Conservation (phyloP, 2,329 filamentous ascomycete genomes). For the Aspergillus thermomutatus region DNA sequence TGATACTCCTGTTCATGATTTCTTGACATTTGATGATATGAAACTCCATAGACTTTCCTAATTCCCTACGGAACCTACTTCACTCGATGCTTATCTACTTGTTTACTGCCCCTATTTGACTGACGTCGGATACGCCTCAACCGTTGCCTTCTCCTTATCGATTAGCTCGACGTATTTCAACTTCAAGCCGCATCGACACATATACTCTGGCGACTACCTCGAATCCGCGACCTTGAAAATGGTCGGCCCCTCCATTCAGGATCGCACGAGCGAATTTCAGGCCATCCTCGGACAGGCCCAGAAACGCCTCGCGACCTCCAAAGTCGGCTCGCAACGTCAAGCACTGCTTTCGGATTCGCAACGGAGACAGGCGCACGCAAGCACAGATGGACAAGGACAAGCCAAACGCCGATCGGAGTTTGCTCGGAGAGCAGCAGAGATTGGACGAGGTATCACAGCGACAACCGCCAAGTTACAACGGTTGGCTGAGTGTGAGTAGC, state of each 20-base stretch:
- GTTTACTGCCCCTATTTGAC: neutral
- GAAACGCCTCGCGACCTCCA: conserved; percentile 71
- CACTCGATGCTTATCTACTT: neutral
- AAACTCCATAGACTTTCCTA: neutral
- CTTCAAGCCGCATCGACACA: neutral
- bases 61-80: neutral
- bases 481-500: conserved; percentile 69
- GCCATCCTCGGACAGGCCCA: conserved; percentile 85
- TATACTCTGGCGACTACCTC: neutral
- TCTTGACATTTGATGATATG: neutral
- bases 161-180: conserved; percentile 23
- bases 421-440: conserved; percentile 83
- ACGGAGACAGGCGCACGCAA: conserved; percentile 56
- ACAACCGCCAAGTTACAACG: conserved; percentile 96
- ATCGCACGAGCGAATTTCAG: conserved; percentile 92
- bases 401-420: conserved; percentile 73
- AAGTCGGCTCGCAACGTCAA: conserved; percentile 74
- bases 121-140: conserved; percentile 18
- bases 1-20: neutral
- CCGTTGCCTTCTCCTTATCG: conserved; percentile 31
- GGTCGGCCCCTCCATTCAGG: conserved; percentile 74
- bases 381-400: conserved; percentile 49
- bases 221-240: conserved; percentile 34
- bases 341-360: conserved; percentile 74
- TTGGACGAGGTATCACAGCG: conserved; percentile 83